Evolutionary conservation across 2,329 filamentous ascomycete genomes (phyloP), one percentile per base, ranked within the genome.

Genomic region (Calonectria crousiana): DNA sequence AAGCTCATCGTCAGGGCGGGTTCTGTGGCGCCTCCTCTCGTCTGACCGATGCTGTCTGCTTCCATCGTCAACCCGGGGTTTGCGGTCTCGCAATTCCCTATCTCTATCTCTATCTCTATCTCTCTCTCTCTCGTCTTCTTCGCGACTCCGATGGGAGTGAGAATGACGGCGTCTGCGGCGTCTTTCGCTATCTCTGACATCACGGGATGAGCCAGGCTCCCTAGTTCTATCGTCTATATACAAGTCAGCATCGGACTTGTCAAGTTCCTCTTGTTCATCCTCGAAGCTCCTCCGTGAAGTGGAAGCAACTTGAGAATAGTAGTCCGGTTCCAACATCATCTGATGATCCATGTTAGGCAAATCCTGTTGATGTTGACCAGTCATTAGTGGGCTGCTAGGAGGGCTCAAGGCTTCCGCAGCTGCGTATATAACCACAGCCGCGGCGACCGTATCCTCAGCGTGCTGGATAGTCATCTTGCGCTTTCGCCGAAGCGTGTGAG

Each of bases 401-500:
- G 87, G 86, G 71, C 86, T 88, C 72, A 90, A 80, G 53, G 84
- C 86, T 74, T 88, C 88, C 41, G 85, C 88, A 11, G 89, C 85
- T 49, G 90, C 89, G 74, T 89, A 89, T 26, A 91, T 86, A 30
- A 90, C 85, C 30, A 90, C 89, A 18, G 88, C 89, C 41, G 89
- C 87, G 41, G 89, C 89, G 38, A 90, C 82, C 41, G 87, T 86
- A 72, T 91, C 90, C 80, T 91, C 89, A 20, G 87, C 87, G 20
- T 87, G 83, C 47, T 84, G 85, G 41, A 88, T 82, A n/a, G 85
- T 85, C 72, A 86, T 83, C 72, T 85, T 87, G 69, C 86, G 85
- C 76, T 86, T 87, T 67, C 86, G 87, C 69, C 85, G 86, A 23
- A 89, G 78, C 60, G 85, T 88, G 69, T 83, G 86, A 28, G 84